A percentile compares a stretch with the other conserved stretches of the same genome.
phyloP scores from a whole-genome alignment of 768 basidiomycete genomes.

The Leucogyrophana mollusca region DNA sequence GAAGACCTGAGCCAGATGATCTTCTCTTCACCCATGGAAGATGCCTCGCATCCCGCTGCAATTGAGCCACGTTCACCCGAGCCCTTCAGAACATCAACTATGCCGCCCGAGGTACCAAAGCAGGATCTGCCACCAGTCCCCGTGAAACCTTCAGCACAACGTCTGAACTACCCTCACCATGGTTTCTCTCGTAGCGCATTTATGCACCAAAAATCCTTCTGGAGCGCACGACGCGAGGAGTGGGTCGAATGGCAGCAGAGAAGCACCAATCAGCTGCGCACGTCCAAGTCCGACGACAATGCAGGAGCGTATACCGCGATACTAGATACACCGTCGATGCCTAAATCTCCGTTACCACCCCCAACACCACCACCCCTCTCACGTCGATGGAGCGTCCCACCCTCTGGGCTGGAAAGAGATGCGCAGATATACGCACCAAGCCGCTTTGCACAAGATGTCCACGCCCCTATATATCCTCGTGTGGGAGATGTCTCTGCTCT shows the following conservation, averaged over 20 bases:
- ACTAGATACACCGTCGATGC: conserved; percentile 1
- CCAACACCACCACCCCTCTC: conserved; percentile 17
- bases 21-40: conserved; percentile 11
- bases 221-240: conserved; percentile 54
- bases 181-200: conserved; percentile 65
- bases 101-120: background rate
- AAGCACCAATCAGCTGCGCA: conserved; percentile 7
- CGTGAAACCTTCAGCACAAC: conserved; percentile 20
- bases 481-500: conserved; percentile 60
- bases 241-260: conserved; percentile 40
- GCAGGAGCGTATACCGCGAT: conserved; percentile 29
- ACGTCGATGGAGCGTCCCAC: conserved; percentile 13
- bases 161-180: conserved; percentile 51
- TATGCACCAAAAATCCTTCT: conserved; percentile 59
- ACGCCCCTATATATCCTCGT: conserved; percentile 48
- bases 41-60: conserved; percentile 14
- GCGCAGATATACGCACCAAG: conserved; percentile 8
- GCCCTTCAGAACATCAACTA: conserved; percentile 17
- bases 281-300: conserved; percentile 7
- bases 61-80: conserved; percentile 18
- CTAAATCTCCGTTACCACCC: background rate
- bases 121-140: conserved; percentile 7
- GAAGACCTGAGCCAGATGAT: conserved; percentile 11
- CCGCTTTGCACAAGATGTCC: conserved; percentile 13
- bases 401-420: conserved; percentile 33